phyloP scores from a whole-genome alignment of 2,329 filamentous ascomycete species.

The Allantophomopsis lycopodina region DNA sequence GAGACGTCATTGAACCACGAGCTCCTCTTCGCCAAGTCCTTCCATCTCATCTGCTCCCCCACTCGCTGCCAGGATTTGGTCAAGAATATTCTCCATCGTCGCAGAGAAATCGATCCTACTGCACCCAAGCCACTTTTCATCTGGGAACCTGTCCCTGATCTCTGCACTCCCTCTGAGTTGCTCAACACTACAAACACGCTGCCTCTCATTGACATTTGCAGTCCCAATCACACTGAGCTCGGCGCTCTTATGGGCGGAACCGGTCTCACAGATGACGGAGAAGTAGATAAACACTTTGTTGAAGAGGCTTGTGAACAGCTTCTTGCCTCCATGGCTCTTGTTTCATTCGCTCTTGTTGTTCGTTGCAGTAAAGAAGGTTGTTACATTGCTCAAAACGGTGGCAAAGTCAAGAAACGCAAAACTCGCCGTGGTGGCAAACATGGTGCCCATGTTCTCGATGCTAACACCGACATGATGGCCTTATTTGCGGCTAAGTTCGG shows the following conservation, averaged over 20 bases:
- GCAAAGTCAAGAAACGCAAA: constrained; percentile 6
- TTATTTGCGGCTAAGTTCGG: constrained; percentile 39
- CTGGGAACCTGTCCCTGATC: constrained; percentile 91
- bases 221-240: constrained; percentile 83
- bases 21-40: constrained; percentile 60
- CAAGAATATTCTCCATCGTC: constrained; percentile 48
- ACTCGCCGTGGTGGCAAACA: constrained; percentile 14
- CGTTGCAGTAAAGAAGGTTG: constrained; percentile 62
- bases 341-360: constrained; percentile 54
- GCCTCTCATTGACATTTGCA: constrained; percentile 47
- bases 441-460: constrained; percentile 35
- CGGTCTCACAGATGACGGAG: constrained; percentile 15
- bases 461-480: constrained; percentile 49
- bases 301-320: constrained; percentile 50
- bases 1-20: constrained; percentile 52
- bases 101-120: constrained; percentile 25
- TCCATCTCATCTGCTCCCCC: constrained; percentile 80
- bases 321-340: constrained; percentile 47
- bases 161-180: constrained; percentile 59
- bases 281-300: constrained; percentile 35
- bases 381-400: constrained; percentile 34
- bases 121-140: constrained; percentile 57
- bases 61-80: constrained; percentile 65
- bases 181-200: constrained; percentile 51
- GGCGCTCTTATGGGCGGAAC: constrained; percentile 63